A percentile compares a stretch with the other conserved stretches of the same genome.
phyloP scores from a whole-genome alignment of 345 rosid genomes.

The Citrus trifoliata region DNA sequence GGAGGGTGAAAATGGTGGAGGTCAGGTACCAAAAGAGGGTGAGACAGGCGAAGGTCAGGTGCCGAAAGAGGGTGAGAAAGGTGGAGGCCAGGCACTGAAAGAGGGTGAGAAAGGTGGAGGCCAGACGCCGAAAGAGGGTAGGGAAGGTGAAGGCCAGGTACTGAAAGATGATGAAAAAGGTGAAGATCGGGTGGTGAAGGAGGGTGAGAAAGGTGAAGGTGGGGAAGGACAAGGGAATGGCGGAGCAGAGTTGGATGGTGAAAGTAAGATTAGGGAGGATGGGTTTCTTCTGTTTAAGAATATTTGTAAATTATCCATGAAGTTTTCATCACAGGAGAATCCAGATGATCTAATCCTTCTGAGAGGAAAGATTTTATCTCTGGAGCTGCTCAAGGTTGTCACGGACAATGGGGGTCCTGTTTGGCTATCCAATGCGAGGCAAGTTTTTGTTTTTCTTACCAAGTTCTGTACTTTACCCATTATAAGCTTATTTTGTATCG shows the following conservation, averaged over 20 bases:
- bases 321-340: slow-evolving; percentile 82
- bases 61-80: slow-evolving; percentile 8
- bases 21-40: slow-evolving; percentile 14
- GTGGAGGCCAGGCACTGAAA: slow-evolving; percentile 6
- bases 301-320: slow-evolving; percentile 90
- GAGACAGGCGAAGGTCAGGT: not conserved
- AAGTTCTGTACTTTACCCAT: not conserved
- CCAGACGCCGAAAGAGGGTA: slow-evolving; percentile 14
- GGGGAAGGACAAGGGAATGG: slow-evolving; percentile 28
- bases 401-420: slow-evolving; percentile 71
- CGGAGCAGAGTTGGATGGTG: slow-evolving; percentile 28
- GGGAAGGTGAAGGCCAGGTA: not conserved
- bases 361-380: slow-evolving; percentile 82
- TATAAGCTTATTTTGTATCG: not conserved
- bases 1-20: not conserved
- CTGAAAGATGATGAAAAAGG: not conserved
- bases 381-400: slow-evolving; percentile 80
- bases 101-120: not conserved
- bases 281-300: slow-evolving; percentile 83
- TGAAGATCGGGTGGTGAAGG: slow-evolving; percentile 15
- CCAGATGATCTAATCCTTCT: slow-evolving; percentile 90
- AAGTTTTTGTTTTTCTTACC: slow-evolving; percentile 23
- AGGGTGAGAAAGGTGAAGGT: slow-evolving; percentile 24
- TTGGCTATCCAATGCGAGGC: slow-evolving; percentile 77
- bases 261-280: slow-evolving; percentile 82